Conservation (phyloP, 192 early-diverging fungal genomes). For the Phlyctochytrium bullatum region DNA sequence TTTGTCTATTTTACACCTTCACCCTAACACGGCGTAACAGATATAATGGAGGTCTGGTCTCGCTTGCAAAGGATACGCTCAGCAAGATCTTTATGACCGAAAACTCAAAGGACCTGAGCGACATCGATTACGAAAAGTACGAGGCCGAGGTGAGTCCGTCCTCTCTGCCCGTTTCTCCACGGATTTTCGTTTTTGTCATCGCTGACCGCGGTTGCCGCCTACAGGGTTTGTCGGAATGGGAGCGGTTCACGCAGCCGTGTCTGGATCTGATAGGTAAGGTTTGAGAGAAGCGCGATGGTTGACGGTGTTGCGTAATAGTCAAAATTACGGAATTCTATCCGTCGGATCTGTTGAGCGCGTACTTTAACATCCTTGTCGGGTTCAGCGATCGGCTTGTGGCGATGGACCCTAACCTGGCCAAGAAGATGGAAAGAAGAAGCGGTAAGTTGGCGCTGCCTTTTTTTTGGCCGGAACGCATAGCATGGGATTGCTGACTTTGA, state of each 20-base stretch:
- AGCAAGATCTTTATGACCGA: constrained; percentile 8
- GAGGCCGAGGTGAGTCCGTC: not conserved
- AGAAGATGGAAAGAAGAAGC: too few species aligned
- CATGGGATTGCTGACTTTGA: not conserved
- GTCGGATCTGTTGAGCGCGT: not conserved
- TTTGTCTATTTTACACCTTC: not conserved
- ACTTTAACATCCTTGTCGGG: not conserved
- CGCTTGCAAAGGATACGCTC: constrained; percentile 7
- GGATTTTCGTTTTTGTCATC: too few species aligned
- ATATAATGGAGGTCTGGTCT: constrained; percentile 8
- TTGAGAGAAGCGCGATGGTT: not conserved
- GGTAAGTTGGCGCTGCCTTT: too few species aligned
- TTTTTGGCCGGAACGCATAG: too few species aligned
- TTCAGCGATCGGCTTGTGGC: not conserved
- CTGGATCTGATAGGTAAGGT: constrained; percentile 3
- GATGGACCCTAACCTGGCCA: too few species aligned
- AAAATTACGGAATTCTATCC: constrained; percentile 17
- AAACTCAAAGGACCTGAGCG: constrained; percentile 1
- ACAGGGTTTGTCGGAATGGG: not conserved
- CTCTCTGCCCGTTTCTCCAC: too few species aligned
- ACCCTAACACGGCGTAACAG: not conserved
- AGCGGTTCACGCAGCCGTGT: not conserved
- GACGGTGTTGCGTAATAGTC: constrained; percentile 3
- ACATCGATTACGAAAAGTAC: not conserved
- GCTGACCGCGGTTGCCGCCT: not conserved